phyloP scores from a whole-genome alignment of 202 grass and related monocot genomes.

The Eragrostis tef region DNA sequence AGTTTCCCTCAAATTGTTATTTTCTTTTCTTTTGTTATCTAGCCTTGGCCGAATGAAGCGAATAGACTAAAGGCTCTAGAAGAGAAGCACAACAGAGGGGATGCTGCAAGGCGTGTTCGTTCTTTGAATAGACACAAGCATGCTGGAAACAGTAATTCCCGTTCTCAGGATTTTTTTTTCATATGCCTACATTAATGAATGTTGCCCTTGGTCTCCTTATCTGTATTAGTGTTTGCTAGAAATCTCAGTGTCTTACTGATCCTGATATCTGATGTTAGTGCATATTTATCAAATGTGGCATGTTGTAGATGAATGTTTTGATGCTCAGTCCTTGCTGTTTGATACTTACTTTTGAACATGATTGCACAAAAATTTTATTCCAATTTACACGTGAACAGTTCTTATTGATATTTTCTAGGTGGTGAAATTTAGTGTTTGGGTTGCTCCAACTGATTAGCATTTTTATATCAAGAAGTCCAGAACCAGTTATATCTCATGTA shows the following conservation, averaged over 20 bases:
- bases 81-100: slow-evolving; percentile 73
- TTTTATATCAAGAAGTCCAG: background rate
- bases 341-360: background rate
- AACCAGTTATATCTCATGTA: slow-evolving; percentile 5
- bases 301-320: background rate
- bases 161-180: slow-evolving; percentile 2
- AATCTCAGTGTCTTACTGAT: slow-evolving; percentile 26
- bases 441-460: background rate
- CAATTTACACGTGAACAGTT: background rate
- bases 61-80: slow-evolving; percentile 62
- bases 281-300: slow-evolving; percentile 4
- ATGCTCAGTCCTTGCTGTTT: slow-evolving; percentile 18
- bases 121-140: slow-evolving; percentile 49
- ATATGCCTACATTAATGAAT: background rate
- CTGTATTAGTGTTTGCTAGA: background rate
- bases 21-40: background rate
- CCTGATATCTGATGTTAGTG: background rate
- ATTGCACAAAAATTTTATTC: background rate
- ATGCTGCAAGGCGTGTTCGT: slow-evolving; percentile 61
- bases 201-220: slow-evolving; percentile 4
- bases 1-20: background rate
- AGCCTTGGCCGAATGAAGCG: slow-evolving; percentile 70
- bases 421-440: background rate
- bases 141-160: slow-evolving; percentile 40
- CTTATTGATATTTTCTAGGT: background rate